These are phyloP conservation scores for Gypsophila paniculata DNA, from an alignment of 179 eudicot genomes.

Conservation along the genomic window DNA sequence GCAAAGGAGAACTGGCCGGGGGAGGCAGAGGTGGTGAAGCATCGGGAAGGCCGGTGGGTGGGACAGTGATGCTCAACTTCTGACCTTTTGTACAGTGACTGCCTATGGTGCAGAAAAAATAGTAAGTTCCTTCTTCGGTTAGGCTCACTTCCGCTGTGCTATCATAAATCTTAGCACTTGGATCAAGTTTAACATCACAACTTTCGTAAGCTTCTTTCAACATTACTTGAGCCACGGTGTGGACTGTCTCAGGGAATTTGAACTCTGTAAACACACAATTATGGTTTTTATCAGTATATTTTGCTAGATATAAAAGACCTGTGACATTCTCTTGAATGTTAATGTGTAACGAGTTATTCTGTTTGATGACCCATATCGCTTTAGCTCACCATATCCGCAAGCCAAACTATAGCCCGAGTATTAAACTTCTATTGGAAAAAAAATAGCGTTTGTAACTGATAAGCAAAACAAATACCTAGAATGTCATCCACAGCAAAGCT, in stretches of 20 bases:
- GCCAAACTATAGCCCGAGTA: too few relatives aligned
- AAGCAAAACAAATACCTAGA: conserved; percentile 19
- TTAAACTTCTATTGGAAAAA: not conserved
- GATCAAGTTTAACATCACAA: conserved; percentile 13
- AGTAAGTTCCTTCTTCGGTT: conserved; percentile 18
- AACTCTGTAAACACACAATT: conserved; percentile 15
- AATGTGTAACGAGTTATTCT: too few relatives aligned
- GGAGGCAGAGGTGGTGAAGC: not conserved
- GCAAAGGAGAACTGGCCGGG: not conserved
- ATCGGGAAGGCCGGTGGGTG: not conserved
- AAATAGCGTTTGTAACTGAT: not conserved
- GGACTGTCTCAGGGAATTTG: not conserved
- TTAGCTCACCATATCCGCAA: too few relatives aligned
- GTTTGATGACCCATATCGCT: too few relatives aligned
- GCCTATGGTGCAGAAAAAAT: conserved; percentile 33
- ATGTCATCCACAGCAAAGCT: conserved; percentile 25
- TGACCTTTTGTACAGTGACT: conserved; percentile 30
- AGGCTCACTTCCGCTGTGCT: conserved; percentile 24
- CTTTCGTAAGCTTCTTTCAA: conserved; percentile 17
- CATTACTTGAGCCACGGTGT: conserved; percentile 23
- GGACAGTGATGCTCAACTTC: conserved; percentile 23
- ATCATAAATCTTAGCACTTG: not conserved
- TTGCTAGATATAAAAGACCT: too few relatives aligned
- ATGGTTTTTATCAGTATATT: not conserved
- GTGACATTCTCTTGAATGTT: too few relatives aligned